Evolutionary conservation across 208 protist genomes (phyloP).

Genomic region (Polymyxa betae): DNA sequence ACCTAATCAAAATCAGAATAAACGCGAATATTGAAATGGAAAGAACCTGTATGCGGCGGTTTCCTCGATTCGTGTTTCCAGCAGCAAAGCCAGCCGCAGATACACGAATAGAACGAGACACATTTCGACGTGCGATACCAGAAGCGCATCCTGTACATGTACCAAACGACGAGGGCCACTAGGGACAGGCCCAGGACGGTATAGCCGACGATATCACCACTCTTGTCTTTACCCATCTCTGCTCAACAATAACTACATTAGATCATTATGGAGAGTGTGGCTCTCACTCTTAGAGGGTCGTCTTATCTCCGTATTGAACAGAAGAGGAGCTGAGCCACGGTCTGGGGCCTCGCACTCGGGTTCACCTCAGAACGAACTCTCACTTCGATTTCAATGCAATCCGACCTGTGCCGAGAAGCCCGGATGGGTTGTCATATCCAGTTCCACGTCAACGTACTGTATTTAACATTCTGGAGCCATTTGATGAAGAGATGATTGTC

Average conservation of each 20-base stretch:
- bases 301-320: no score
- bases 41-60: slow-evolving; percentile 18
- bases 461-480: no score
- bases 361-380: no score
- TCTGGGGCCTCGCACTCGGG: no score
- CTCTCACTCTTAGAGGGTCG: no score
- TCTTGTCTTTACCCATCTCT: neutral
- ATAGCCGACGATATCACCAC: neutral
- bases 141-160: slow-evolving; percentile 34
- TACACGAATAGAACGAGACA: neutral
- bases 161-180: neutral
- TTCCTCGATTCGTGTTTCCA: neutral
- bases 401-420: no score
- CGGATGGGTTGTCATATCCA: no score
- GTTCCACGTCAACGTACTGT: no score
- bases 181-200: neutral
- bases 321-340: no score
- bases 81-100: slow-evolving; percentile 43
- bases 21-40: neutral
- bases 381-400: no score
- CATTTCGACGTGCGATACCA: neutral
- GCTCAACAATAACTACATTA: neutral
- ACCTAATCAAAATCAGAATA: neutral
- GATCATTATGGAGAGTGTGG: no score
- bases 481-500: no score